Evolutionary conservation across 495 filamentous ascomycete genomes (phyloP).

Genomic region (Talaromyces trachyspermus): DNA sequence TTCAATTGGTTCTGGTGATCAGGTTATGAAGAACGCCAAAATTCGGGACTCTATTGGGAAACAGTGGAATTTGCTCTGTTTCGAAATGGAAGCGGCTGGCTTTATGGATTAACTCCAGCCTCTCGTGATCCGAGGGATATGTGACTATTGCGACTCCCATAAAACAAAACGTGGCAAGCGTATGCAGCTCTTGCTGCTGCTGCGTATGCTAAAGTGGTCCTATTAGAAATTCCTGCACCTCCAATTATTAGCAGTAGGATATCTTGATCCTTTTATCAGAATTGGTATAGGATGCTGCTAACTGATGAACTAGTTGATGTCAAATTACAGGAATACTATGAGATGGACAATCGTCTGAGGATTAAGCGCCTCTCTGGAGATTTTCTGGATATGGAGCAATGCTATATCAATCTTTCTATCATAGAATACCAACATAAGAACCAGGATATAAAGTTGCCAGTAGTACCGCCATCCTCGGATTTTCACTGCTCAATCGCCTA

Average conservation of each 20-base stretch:
- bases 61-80: slow-evolving; percentile 15
- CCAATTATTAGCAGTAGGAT: not conserved
- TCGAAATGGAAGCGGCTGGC: slow-evolving; percentile 35
- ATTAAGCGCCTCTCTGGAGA: slow-evolving; percentile 18
- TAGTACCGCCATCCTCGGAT: not conserved
- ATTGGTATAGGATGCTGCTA: not conserved
- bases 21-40: slow-evolving; percentile 24
- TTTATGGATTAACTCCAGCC: slow-evolving; percentile 22
- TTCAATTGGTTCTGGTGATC: slow-evolving; percentile 25
- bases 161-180: slow-evolving; percentile 30
- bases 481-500: slow-evolving; percentile 5
- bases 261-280: not conserved
- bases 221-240: not conserved
- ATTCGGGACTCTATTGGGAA: slow-evolving; percentile 18
- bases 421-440: slow-evolving; percentile 7
- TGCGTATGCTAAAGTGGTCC: slow-evolving; percentile 14
- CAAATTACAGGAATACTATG: slow-evolving; percentile 7
- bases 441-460: slow-evolving; percentile 14
- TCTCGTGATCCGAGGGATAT: slow-evolving; percentile 29
- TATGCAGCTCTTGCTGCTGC: slow-evolving; percentile 27
- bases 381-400: slow-evolving; percentile 11
- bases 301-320: not conserved
- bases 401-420: slow-evolving; percentile 16
- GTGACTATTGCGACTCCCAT: slow-evolving; percentile 31
- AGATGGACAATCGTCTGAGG: slow-evolving; percentile 11